Percentiles rank a stretch among this genome's conserved stretches.
These are phyloP conservation scores for Cladosporium oxysporum DNA, from an alignment of 2,329 filamentous ascomycete species.

Conservation along the genomic window DNA sequence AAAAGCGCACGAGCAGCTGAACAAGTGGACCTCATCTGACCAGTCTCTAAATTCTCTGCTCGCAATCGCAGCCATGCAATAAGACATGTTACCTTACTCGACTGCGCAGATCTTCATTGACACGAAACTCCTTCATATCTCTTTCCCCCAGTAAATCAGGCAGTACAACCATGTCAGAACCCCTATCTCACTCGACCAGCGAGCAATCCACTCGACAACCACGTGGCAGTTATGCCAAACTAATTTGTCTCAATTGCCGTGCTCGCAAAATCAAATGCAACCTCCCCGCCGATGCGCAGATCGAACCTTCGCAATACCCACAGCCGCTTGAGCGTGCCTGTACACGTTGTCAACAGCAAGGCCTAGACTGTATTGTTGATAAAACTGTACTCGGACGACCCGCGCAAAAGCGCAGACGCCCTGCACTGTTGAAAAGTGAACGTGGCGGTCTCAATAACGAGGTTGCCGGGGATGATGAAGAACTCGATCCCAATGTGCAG, in stretches of 20 bases:
- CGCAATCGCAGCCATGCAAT: too few species aligned
- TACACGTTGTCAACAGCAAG: slow-evolving; percentile 22
- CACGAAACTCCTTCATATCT: neutral
- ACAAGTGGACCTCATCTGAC: neutral
- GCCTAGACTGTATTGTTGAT: slow-evolving; percentile 26
- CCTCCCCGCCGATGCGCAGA: slow-evolving; percentile 20
- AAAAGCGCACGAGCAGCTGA: neutral
- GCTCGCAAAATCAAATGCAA: slow-evolving; percentile 27
- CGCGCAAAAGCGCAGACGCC: slow-evolving; percentile 16
- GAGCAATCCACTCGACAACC: slow-evolving; percentile 3
- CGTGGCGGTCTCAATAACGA: neutral
- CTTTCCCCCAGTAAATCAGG: neutral
- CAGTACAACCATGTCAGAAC: neutral
- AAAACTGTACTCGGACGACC: slow-evolving; percentile 26
- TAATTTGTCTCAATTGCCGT: slow-evolving; percentile 26
- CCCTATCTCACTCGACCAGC: neutral
- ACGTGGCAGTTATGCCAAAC: slow-evolving; percentile 27
- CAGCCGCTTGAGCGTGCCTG: slow-evolving; percentile 22
- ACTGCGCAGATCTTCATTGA: neutral
- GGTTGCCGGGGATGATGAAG: neutral
- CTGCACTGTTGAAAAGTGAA: neutral
- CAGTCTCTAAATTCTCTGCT: too few species aligned
- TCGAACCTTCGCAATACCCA: slow-evolving; percentile 19
- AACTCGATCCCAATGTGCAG: slow-evolving; percentile 14
- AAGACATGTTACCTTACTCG: neutral